Conservation (phyloP, 192 early-diverging fungal species). For the Coemansia sp. region DNA sequence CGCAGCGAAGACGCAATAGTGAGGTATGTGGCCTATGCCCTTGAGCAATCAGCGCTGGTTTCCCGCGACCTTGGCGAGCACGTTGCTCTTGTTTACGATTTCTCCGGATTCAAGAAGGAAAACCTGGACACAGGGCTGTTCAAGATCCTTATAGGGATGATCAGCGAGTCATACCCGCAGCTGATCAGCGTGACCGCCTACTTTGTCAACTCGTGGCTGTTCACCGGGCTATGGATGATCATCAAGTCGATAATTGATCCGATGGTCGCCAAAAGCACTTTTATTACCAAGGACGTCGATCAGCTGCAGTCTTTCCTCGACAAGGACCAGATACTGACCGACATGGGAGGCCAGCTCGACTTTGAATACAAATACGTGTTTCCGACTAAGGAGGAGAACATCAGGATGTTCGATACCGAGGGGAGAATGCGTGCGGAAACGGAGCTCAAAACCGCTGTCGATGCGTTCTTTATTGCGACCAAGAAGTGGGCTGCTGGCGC, state of each 20-base stretch:
- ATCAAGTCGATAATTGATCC: constrained; percentile 80
- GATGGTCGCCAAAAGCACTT: constrained; percentile 74
- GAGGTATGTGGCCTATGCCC: constrained; percentile 18
- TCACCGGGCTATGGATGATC: constrained; percentile 75
- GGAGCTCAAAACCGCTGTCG: constrained; percentile 2
- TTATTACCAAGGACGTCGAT: constrained; percentile 65
- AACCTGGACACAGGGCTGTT: constrained; percentile 74
- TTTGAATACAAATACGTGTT: constrained; percentile 55
- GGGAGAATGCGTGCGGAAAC: constrained; percentile 45
- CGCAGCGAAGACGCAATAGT: constrained; percentile 23
- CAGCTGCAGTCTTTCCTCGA: constrained; percentile 62
- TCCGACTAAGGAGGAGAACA: constrained; percentile 55
- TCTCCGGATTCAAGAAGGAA: constrained; percentile 63
- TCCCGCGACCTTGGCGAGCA: constrained; percentile 46
- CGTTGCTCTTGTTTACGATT: constrained; percentile 66
- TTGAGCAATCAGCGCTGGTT: constrained; percentile 27
- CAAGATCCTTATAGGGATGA: constrained; percentile 69
- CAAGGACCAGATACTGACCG: constrained; percentile 54
- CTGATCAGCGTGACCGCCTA: constrained; percentile 67
- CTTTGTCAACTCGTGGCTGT: constrained; percentile 85
- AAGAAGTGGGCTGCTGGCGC: constrained; percentile 39
- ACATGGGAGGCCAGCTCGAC: constrained; percentile 61
- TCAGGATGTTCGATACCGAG: constrained; percentile 51
- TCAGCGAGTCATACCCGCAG: constrained; percentile 85
- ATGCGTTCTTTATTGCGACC: constrained; percentile 37